Evolutionary conservation across 108 stramenopile genomes (phyloP), one percentile per base, ranked within the genome.

Genomic region (Pseudonitzschia multistriata): DNA sequence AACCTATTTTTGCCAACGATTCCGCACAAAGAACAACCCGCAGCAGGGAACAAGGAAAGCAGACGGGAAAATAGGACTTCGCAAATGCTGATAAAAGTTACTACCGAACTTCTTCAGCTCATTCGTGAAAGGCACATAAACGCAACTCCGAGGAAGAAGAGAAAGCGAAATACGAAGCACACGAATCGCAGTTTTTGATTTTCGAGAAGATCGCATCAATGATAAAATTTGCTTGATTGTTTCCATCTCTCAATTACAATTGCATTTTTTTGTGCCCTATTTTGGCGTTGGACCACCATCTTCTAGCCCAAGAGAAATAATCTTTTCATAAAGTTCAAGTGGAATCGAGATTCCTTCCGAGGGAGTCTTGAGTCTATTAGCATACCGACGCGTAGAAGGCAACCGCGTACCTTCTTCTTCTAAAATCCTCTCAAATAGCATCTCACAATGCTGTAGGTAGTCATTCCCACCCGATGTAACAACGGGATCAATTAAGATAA

Each of bases 371-470:
- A 4, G 10, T 35, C 57, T 30, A n/a, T 59, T 59, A 2, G 57
- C 57, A 19, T 59, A 59, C 13, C 57, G 29, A 3, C 57, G 57
- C 5, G 34, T 59, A 2, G 33, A 35, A n/a, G 57, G 57, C 57
- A 59, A n/a, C 35, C 57, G 57, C 6, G 57, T 59, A 29, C 57
- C 57, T 33, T 59, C 57, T 33, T 59, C 57, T 59, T 59, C 57
- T 15, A 59, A 35, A n/a, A 59, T 59, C 57, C 31, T 33, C 57
- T 59, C 13, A 33, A 59, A 59, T n/a, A 59, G 35, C 31, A 35
- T n/a, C 19, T 59, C 57, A 33, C 57, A 59, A 59, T 59, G 57
- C 33, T 33, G 27, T 14, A 59, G 57, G 21, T 59, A 59, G 11
- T 19, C 57, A 14, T 59, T 17, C 33, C 57, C 57, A 35, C 57